Percentiles rank a stretch among this genome's conserved stretches.
Evolutionary conservation across 1,284 basidiomycete genomes (phyloP).

Genomic region (Cryptococcus maquisensis): DNA sequence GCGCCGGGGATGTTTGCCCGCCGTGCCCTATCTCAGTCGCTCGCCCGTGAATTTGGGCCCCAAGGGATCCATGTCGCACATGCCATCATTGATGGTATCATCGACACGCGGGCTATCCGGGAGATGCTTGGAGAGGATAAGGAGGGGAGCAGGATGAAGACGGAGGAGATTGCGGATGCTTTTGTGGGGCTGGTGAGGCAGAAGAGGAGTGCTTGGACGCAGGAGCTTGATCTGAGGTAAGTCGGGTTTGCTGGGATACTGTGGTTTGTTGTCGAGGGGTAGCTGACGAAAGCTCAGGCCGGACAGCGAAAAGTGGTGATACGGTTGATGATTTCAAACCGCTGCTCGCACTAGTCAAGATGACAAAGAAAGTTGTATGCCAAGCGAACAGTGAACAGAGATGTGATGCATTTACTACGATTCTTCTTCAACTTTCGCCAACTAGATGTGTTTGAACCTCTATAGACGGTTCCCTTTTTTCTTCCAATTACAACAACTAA

Average conservation of each 20-base stretch:
- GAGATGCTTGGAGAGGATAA: constrained; percentile 25
- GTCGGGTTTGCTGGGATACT: neutral
- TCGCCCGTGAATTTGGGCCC: constrained; percentile 49
- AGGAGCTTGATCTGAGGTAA: constrained; percentile 42
- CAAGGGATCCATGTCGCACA: constrained; percentile 50
- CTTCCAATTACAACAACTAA: too few relatives aligned
- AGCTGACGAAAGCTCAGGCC: too few relatives aligned
- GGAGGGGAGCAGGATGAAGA: constrained; percentile 20
- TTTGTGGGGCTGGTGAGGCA: constrained; percentile 45
- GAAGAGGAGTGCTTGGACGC: constrained; percentile 39
- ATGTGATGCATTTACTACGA: too few relatives aligned
- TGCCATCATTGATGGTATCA: constrained; percentile 48
- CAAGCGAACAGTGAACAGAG: too few relatives aligned
- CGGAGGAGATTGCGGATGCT: constrained; percentile 25
- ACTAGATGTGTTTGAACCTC: too few relatives aligned
- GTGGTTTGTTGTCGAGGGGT: too few relatives aligned
- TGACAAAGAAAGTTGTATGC: too few relatives aligned
- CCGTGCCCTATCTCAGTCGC: constrained; percentile 36
- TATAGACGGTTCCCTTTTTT: too few relatives aligned
- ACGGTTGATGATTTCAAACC: too few relatives aligned
- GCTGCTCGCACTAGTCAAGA: too few relatives aligned
- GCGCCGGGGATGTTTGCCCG: constrained; percentile 39
- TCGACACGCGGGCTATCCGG: constrained; percentile 31
- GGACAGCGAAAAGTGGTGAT: too few relatives aligned
- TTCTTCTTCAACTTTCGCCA: too few relatives aligned